Conservation (phyloP, 1,284 basidiomycete species). For the Trichosporon inkin region DNA sequence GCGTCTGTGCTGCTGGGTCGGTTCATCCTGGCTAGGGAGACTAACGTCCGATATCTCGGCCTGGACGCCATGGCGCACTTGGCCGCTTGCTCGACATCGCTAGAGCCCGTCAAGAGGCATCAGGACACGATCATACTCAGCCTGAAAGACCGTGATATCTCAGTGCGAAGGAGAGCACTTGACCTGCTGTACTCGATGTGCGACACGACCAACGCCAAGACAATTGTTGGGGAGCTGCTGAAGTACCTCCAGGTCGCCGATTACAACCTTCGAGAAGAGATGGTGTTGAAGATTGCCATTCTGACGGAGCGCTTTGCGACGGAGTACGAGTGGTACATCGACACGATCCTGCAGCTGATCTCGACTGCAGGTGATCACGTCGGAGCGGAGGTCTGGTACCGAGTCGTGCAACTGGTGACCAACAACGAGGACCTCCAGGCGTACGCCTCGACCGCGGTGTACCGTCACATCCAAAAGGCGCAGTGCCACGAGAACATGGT, state of each 20-base stretch:
- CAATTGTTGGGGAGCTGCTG: conserved; percentile 90
- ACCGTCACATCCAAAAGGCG: conserved; percentile 80
- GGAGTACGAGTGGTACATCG: conserved; percentile 61
- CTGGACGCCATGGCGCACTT: conserved; percentile 98
- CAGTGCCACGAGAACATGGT: conserved; percentile 96
- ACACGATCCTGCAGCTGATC: conserved; percentile 91
- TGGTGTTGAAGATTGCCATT: conserved; percentile 98
- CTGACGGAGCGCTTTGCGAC: conserved; percentile 95
- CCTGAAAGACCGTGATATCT: conserved; percentile 94
- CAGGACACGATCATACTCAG: conserved; percentile 93
- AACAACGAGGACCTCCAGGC: conserved; percentile 95
- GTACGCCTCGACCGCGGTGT: conserved; percentile 92
- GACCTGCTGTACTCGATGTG: conserved; percentile 99
- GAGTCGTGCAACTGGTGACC: conserved; percentile 95
- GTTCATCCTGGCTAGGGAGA: conserved; percentile 96
- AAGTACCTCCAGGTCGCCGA: conserved; percentile 91
- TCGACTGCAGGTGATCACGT: conserved; percentile 96
- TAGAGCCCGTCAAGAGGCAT: conserved; percentile 90
- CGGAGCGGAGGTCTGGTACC: conserved; percentile 98
- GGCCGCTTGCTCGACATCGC: conserved; percentile 82
- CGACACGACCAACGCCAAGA: conserved; percentile 88
- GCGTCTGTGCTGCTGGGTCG: conserved; percentile 89
- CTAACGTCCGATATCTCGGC: conserved; percentile 95
- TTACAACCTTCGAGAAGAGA: conserved; percentile 91
- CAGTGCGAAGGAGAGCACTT: conserved; percentile 85